phyloP scores from a whole-genome alignment of 1,139 yeast species.

The Pichia inconspicua region DNA sequence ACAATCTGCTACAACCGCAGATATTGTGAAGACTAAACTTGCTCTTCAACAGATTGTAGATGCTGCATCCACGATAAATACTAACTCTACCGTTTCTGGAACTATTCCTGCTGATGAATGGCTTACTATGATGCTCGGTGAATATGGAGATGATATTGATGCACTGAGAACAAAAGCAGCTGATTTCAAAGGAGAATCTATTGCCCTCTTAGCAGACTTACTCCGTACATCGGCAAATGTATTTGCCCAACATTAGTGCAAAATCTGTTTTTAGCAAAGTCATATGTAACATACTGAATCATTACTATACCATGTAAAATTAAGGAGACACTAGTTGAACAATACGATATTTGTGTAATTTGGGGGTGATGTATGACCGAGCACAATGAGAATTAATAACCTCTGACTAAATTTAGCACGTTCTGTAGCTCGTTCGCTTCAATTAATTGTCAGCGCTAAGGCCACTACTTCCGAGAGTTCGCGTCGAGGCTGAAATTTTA shows the following conservation, averaged over 20 bases:
- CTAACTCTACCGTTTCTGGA: slow-evolving; percentile 8
- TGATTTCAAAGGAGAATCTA: slow-evolving; percentile 11
- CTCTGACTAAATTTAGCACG: no score
- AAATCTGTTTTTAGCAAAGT: background rate
- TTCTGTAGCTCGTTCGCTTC: no score
- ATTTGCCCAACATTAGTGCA: slow-evolving; percentile 3
- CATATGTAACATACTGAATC: background rate
- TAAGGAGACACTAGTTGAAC: no score
- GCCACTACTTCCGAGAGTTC: no score
- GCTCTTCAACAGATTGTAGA: background rate
- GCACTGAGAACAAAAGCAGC: slow-evolving; percentile 8
- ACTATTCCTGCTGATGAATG: slow-evolving; percentile 11
- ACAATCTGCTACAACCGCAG: background rate
- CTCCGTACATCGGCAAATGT: slow-evolving; percentile 9
- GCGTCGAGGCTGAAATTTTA: no score
- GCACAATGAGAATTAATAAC: no score
- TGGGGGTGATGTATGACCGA: no score
- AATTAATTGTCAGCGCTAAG: no score
- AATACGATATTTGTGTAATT: no score
- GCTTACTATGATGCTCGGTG: slow-evolving; percentile 10
- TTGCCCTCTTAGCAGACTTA: slow-evolving; percentile 13
- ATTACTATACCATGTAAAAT: no score
- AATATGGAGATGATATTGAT: slow-evolving; percentile 16
- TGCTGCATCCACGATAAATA: slow-evolving; percentile 3
- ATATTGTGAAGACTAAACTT: background rate